Percentiles rank a stretch among this genome's conserved stretches.
Evolutionary conservation across 106 monocot species (phyloP).

Genomic region (Platanthera zijinensis): DNA sequence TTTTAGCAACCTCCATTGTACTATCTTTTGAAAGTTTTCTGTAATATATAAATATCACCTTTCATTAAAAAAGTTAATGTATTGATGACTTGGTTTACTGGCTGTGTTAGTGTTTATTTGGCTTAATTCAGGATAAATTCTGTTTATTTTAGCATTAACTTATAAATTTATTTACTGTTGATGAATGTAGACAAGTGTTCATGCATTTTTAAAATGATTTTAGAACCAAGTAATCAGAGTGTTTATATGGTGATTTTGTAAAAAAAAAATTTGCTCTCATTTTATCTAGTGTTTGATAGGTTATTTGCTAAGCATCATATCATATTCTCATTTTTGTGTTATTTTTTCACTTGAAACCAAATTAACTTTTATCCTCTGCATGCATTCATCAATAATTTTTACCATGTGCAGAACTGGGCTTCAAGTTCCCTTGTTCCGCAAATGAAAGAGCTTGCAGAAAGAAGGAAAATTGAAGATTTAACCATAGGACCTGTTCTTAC

Average conservation of each 20-base stretch:
- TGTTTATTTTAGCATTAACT: neutral
- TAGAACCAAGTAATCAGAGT: neutral
- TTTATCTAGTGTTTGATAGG: neutral
- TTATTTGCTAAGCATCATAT: neutral
- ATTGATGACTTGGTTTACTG: no score
- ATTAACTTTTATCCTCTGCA: neutral
- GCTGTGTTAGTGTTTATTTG: no score
- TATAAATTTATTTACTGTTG: neutral
- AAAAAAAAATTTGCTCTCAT: no score
- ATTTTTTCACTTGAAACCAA: neutral
- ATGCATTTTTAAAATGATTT: neutral
- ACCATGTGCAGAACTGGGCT: slow-evolving; percentile 71
- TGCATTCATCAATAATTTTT: neutral
- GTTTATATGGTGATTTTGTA: neutral
- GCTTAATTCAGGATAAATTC: neutral
- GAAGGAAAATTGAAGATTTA: slow-evolving; percentile 88
- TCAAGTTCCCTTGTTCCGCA: slow-evolving; percentile 59
- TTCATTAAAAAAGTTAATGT: no score
- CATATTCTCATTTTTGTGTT: neutral
- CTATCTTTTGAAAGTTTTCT: no score
- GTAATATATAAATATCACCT: no score
- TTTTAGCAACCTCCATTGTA: no score
- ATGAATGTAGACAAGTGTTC: neutral
- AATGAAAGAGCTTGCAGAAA: slow-evolving; percentile 71
- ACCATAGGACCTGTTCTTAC: slow-evolving; percentile 98